Evolutionary conservation across 495 filamentous ascomycete species (phyloP).

Genomic region (Neurospora sublineolata): DNA sequence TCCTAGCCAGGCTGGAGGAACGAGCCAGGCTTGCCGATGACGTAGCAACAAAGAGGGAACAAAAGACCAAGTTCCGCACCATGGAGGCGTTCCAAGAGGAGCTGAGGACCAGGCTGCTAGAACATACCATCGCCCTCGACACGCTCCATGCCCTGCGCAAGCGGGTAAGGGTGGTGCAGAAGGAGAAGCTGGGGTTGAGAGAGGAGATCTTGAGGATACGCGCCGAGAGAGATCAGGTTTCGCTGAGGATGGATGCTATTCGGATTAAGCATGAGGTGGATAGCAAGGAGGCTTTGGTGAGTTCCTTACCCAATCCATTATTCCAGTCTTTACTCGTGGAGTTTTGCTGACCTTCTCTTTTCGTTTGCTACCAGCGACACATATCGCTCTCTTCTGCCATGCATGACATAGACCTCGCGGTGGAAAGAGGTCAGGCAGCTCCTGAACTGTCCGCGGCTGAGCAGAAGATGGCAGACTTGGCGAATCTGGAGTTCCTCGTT

Average conservation of each 20-base stretch:
- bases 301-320: constrained; percentile 1
- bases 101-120: constrained; percentile 50
- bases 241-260: constrained; percentile 58
- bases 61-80: constrained; percentile 48
- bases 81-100: constrained; percentile 61
- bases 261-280: constrained; percentile 46
- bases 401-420: constrained; percentile 44
- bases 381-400: constrained; percentile 38
- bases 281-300: constrained; percentile 34
- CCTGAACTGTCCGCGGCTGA: constrained; percentile 26
- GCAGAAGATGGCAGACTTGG: constrained; percentile 29
- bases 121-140: constrained; percentile 50
- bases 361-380: constrained; percentile 26
- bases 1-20: constrained; percentile 34
- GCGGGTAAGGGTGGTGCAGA: constrained; percentile 50
- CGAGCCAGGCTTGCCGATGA: constrained; percentile 27
- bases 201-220: constrained; percentile 52
- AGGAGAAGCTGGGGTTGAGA: constrained; percentile 52
- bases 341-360: constrained; percentile 2
- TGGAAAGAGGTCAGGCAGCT: constrained; percentile 35
- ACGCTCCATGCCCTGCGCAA: constrained; percentile 51
- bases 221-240: constrained; percentile 52
- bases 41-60: constrained; percentile 36
- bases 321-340: background rate
- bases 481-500: constrained; percentile 38